Evolutionary conservation across 2,329 filamentous ascomycete species (phyloP), one percentile per base, ranked within the genome.

Genomic region (Neophaeococcomyces aloes): DNA sequence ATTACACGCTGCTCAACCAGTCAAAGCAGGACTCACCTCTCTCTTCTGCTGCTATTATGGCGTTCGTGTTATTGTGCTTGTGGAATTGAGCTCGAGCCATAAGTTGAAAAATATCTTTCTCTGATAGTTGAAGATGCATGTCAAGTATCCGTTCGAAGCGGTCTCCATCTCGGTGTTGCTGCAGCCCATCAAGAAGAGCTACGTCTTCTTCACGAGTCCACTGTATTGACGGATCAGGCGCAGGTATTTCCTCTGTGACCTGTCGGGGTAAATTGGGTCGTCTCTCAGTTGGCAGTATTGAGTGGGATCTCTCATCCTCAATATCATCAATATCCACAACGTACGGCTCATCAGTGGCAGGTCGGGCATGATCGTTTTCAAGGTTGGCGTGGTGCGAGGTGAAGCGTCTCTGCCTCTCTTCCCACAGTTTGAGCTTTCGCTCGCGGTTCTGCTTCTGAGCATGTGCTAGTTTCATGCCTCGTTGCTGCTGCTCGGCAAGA

Each of bases 111-210:
- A 52, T 46, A 29, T 50, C 45, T 32, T 8, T 48, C 52, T n/a
- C 53, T 4, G 56, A 45, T 27, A 38, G 31, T 11, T 45, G 25
- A 18, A 40, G 25, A 38, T 41, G 58, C 23, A 44, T 41, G 8
- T 48, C 34, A 3, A 56, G 32, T 18, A 61, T 60, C n/a, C 44
- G 46, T 36, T 48, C 19, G 35, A 59, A 62, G 25, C 58, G 58
- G 15, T 54, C 47, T 2, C 19, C 48, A 50, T 52, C 53, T 21
- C 53, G 52, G 40, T 52, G 56, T 13, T 15, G 27, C 35, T 52
- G 47, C 17, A 62, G 44, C 7, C 57, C 58, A 17, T 56, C 47
- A 0, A 59, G n/a, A 4, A 62, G 48, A 14, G 52, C 52, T 5
- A 14, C 8, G 4, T 45, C 48, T 38, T 62, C 57, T 3, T 45